Evolutionary conservation across 1,139 yeast genomes (phyloP).

Genomic region (Protomyces lactucae-debilis): DNA sequence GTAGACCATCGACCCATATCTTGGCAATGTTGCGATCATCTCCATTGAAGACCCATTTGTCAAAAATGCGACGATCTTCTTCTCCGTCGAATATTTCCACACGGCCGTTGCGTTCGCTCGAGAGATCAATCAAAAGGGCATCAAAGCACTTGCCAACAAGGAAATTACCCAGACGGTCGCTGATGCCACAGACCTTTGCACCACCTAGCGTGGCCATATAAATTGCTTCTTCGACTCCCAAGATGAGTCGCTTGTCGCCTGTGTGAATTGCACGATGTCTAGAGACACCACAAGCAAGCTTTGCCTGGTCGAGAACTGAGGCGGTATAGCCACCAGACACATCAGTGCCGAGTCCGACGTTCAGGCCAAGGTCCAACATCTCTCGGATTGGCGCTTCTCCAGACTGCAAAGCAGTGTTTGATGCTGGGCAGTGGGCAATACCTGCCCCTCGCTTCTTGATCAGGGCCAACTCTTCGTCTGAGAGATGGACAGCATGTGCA

Average conservation of each 20-base stretch:
- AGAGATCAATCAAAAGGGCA: slow-evolving; percentile 70
- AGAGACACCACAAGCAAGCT: slow-evolving; percentile 75
- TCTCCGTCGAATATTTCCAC: slow-evolving; percentile 65
- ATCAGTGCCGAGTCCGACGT: slow-evolving; percentile 86
- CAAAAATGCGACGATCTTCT: slow-evolving; percentile 54
- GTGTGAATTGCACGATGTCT: slow-evolving; percentile 72
- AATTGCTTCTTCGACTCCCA: slow-evolving; percentile 65
- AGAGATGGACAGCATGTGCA: slow-evolving; percentile 83
- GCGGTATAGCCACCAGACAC: slow-evolving; percentile 88
- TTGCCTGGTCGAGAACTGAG: slow-evolving; percentile 67
- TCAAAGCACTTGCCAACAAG: slow-evolving; percentile 76
- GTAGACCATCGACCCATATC: slow-evolving; percentile 80
- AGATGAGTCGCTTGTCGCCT: slow-evolving; percentile 46
- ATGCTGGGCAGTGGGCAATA: slow-evolving; percentile 88
- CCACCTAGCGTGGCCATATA: slow-evolving; percentile 88
- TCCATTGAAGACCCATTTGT: slow-evolving; percentile 92
- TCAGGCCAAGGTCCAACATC: slow-evolving; percentile 60
- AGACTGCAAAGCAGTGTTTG: slow-evolving; percentile 80
- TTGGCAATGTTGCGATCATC: slow-evolving; percentile 79
- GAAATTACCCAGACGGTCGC: slow-evolving; percentile 61
- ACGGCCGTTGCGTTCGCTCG: slow-evolving; percentile 40
- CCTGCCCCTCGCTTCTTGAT: slow-evolving; percentile 58
- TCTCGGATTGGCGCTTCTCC: slow-evolving; percentile 85
- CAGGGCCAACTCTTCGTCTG: slow-evolving; percentile 57
- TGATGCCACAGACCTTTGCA: slow-evolving; percentile 67